A percentile compares a stretch with the other conserved stretches of the same genome.
Conservation (phyloP, 257 asterid species). For the Gynochthodes officinalis region DNA sequence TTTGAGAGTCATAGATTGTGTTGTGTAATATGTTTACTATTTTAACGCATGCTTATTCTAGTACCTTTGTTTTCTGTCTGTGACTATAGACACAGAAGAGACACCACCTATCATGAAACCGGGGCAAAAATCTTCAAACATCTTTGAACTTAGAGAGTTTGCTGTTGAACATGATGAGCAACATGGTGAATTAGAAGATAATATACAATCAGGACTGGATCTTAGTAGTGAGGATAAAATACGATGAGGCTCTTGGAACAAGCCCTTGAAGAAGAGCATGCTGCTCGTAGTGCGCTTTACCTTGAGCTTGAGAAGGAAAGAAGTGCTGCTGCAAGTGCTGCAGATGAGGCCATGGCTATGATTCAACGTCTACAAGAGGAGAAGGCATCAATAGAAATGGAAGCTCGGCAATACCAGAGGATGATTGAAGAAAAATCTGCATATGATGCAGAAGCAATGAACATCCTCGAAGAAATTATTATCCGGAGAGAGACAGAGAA, state of each 20-base stretch:
- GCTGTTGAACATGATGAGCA: conserved; percentile 31
- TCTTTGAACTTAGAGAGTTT: conserved; percentile 22
- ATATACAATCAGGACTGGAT: not conserved
- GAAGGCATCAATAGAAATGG: conserved; percentile 82
- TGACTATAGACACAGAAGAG: conserved; percentile 36
- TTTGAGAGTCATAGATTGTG: not conserved
- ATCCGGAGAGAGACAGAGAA: conserved; percentile 77
- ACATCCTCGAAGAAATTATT: conserved; percentile 69
- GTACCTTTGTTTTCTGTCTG: conserved; percentile 5
- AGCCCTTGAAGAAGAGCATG: conserved; percentile 60
- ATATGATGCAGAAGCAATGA: conserved; percentile 88
- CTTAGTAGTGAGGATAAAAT: conserved; percentile 25
- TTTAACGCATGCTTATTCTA: not conserved
- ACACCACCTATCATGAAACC: conserved; percentile 30
- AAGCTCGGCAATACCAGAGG: conserved; percentile 85
- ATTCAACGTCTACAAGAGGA: conserved; percentile 90
- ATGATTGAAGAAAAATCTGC: conserved; percentile 75
- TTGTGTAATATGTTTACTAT: not conserved
- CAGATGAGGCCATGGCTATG: conserved; percentile 99
- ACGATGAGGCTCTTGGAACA: conserved; percentile 45
- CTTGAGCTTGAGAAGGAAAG: conserved; percentile 91
- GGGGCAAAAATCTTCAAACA: conserved; percentile 30
- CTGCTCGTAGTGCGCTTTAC: conserved; percentile 32
- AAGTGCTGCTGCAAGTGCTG: conserved; percentile 87
- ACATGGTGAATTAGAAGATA: conserved; percentile 24